A percentile compares a stretch with the other conserved stretches of the same genome.
Conservation (phyloP, 768 basidiomycete species). For the Hygrophorus pudorinus region DNA sequence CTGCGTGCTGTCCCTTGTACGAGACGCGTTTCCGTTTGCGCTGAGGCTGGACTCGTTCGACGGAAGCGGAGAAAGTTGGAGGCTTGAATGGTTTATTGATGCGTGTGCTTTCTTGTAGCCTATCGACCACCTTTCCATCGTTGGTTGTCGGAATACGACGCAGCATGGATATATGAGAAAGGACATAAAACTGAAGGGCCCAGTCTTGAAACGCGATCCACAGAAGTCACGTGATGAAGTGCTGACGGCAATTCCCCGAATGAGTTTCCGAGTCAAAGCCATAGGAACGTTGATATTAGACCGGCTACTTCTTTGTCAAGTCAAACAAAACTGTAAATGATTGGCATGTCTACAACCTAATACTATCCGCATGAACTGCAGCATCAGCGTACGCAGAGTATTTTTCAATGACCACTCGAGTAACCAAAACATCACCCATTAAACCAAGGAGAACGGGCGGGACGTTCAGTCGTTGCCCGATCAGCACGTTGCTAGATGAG, state of each 20-base stretch:
- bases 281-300: too few relatives aligned
- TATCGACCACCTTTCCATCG: constrained; percentile 59
- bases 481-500: constrained; percentile 36
- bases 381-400: constrained; percentile 50
- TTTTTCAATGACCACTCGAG: constrained; percentile 49
- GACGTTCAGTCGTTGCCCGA: constrained; percentile 41
- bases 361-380: constrained; percentile 30
- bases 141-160: constrained; percentile 57
- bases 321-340: not conserved
- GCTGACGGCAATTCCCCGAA: too few relatives aligned
- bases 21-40: constrained; percentile 85
- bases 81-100: constrained; percentile 77
- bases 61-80: constrained; percentile 37
- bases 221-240: not conserved
- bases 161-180: constrained; percentile 39
- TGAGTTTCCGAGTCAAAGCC: too few relatives aligned
- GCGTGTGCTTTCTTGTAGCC: constrained; percentile 61
- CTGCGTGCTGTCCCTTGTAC: constrained; percentile 63
- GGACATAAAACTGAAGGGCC: constrained; percentile 1
- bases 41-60: constrained; percentile 50
- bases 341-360: constrained; percentile 21
- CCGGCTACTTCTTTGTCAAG: too few relatives aligned
- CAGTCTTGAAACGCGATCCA: not conserved
- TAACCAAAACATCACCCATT: constrained; percentile 37
- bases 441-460: constrained; percentile 34